Evolutionary conservation across 306 rosid genomes (phyloP).

Genomic region (Medicago ruthenica): DNA sequence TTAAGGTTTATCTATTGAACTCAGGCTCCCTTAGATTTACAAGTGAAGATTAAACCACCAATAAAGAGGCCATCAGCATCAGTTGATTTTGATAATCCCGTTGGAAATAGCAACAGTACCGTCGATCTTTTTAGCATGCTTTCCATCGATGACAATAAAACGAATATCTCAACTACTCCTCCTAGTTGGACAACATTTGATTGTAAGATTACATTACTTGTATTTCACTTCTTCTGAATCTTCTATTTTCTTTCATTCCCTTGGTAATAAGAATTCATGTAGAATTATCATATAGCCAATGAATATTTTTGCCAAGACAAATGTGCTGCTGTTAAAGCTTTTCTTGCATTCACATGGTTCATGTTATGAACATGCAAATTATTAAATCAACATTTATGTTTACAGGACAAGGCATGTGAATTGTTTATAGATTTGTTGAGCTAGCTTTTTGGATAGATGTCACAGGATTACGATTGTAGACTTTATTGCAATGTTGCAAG

Average conservation of each 20-base stretch:
- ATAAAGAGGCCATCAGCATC: conserved; percentile 47
- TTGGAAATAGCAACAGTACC: conserved; percentile 41
- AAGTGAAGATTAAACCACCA: conserved; percentile 43
- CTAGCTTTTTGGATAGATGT: conserved; percentile 43
- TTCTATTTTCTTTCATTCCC: conserved; percentile 5
- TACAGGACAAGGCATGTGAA: conserved; percentile 44
- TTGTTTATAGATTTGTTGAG: conserved; percentile 43
- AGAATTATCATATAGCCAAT: no score
- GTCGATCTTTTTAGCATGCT: conserved; percentile 54
- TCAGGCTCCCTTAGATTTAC: conserved; percentile 62
- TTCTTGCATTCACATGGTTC: conserved; percentile 8
- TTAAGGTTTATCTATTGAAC: conserved; percentile 29
- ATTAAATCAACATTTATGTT: conserved; percentile 33
- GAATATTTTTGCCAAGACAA: no score
- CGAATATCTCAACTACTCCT: conserved; percentile 45
- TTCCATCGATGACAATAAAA: conserved; percentile 45
- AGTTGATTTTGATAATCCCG: conserved; percentile 47
- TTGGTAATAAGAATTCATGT: no score
- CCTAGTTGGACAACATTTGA: conserved; percentile 82
- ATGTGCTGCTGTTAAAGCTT: no score
- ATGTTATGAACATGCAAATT: conserved; percentile 26
- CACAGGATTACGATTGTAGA: conserved; percentile 39
- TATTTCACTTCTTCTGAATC: conserved; percentile 27
- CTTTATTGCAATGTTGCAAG: conserved; percentile 11
- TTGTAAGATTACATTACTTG: conserved; percentile 57